phyloP scores from a whole-genome alignment of 345 rosid species.

The Lenwebbia sp. region DNA sequence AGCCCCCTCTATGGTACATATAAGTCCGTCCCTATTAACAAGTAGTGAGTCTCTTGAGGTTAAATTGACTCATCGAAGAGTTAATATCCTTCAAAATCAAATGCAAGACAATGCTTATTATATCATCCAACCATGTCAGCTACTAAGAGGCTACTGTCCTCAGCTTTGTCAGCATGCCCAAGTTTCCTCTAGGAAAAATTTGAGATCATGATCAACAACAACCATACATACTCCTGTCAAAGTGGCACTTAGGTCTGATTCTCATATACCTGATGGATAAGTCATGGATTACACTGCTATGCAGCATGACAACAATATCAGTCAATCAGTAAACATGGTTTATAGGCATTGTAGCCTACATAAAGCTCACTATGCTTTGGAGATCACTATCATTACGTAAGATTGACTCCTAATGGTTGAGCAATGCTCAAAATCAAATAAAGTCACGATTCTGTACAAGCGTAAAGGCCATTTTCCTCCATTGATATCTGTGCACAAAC shows the following conservation, averaged over 20 bases:
- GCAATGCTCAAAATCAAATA: neutral
- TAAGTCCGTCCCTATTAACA: neutral
- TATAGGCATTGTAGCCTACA: neutral
- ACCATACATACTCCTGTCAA: neutral
- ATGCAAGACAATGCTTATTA: neutral
- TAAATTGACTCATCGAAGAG: neutral
- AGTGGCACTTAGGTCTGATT: neutral
- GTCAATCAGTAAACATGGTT: neutral
- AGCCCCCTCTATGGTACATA: neutral
- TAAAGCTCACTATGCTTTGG: neutral
- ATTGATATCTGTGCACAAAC: neutral
- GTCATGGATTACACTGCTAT: neutral
- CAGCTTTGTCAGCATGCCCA: neutral
- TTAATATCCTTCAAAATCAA: neutral
- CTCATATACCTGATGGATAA: neutral
- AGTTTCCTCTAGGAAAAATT: neutral
- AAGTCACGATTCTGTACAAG: neutral
- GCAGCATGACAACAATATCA: neutral
- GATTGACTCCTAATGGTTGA: neutral
- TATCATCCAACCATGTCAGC: neutral
- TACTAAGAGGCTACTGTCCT: too few relatives aligned
- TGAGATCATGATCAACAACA: neutral
- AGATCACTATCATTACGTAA: neutral
- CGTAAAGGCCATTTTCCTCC: neutral
- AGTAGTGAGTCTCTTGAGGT: neutral